Conservation (phyloP, 2,329 filamentous ascomycete species). For the Pyricularia sp. region DNA sequence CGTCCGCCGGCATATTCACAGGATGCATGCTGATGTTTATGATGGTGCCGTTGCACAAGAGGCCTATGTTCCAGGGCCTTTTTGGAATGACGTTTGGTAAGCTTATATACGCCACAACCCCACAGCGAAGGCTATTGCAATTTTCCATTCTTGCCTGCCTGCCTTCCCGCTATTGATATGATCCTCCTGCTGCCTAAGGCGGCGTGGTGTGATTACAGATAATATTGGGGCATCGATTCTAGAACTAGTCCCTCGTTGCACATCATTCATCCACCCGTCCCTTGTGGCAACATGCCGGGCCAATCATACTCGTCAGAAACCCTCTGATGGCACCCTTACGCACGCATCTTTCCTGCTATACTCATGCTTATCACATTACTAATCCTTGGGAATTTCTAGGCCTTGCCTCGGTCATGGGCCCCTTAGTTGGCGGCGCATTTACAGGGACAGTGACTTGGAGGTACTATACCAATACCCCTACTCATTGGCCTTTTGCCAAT, state of each 20-base stretch:
- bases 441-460: slow-evolving; percentile 39
- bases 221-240: neutral
- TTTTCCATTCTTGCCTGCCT: neutral
- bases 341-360: neutral
- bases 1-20: slow-evolving; percentile 47
- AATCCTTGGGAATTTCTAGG: slow-evolving; percentile 17
- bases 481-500: neutral
- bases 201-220: neutral
- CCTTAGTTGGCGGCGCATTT: slow-evolving; percentile 44
- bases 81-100: slow-evolving; percentile 40
- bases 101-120: neutral
- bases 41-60: slow-evolving; percentile 49
- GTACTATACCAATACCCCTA: slow-evolving; percentile 11
- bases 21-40: slow-evolving; percentile 48
- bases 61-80: slow-evolving; percentile 47
- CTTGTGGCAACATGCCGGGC: neutral
- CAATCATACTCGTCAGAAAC: neutral
- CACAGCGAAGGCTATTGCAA: neutral
- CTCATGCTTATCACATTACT: neutral
- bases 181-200: neutral
- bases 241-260: neutral
- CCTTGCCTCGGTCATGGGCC: slow-evolving; percentile 42
- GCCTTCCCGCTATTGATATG: neutral
- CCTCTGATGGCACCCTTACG: neutral
- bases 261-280: neutral